phyloP scores from a whole-genome alignment of 2,329 filamentous ascomycete genomes.

The Ustilaginoidea virens region DNA sequence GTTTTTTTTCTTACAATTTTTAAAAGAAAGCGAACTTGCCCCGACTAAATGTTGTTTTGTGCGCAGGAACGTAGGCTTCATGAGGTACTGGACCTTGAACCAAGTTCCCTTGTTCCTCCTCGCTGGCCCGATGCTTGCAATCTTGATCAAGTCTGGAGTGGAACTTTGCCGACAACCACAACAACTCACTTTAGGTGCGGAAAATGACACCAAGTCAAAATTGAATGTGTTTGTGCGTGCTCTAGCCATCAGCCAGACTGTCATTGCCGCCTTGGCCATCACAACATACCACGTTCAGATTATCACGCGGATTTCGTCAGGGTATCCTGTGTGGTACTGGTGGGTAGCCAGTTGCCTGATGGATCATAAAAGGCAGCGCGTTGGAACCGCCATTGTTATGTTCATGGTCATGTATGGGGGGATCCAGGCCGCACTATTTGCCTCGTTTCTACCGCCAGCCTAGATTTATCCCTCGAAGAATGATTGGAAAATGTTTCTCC shows the following conservation, averaged over 20 bases:
- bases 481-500: no score
- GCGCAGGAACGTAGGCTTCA: conserved; percentile 67
- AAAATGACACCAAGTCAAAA: conserved; percentile 3
- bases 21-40: no score
- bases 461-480: no score
- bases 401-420: conserved; percentile 71
- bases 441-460: conserved; percentile 83
- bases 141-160: conserved; percentile 44
- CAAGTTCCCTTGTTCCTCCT: conserved; percentile 83
- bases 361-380: conserved; percentile 14
- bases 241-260: conserved; percentile 56
- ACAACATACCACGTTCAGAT: conserved; percentile 89
- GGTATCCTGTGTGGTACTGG: conserved; percentile 81
- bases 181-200: background rate
- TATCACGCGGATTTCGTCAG: conserved; percentile 75
- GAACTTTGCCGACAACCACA: conserved; percentile 17
- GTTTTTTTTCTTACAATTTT: no score
- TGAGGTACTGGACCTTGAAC: conserved; percentile 76
- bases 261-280: conserved; percentile 56
- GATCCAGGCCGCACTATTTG: conserved; percentile 72
- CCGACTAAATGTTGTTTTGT: background rate
- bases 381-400: conserved; percentile 31
- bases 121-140: conserved; percentile 57
- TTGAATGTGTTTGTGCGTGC: conserved; percentile 25
- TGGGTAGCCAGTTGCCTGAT: conserved; percentile 45